Evolutionary conservation across 2,329 filamentous ascomycete species (phyloP), one percentile per base, ranked within the genome.

Genomic region (Penicillium sp.): DNA sequence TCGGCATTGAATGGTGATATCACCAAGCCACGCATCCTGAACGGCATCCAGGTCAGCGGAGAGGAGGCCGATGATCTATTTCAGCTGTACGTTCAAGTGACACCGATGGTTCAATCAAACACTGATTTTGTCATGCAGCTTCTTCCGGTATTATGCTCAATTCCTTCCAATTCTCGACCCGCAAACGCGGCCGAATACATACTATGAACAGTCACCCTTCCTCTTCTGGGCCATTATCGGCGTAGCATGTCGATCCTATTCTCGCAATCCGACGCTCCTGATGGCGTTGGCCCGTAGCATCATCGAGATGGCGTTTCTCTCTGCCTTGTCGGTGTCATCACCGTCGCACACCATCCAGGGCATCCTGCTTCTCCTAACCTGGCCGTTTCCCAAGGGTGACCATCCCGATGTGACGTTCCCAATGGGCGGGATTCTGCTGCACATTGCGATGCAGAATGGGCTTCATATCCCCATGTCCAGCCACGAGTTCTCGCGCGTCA

Each of bases 181-280:
- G 5, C 67, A 78, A 9, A 83, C 86, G 58, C 74, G 81, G 0
- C 87, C 90, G 1, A 87, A 94, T 42, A 78, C 84, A 51, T 94
- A 89, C 68, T 88, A 88, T 65, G 81, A 85, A 53, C 87, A 92
- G 63, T 88, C 90, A 45, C 85, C 86, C 4, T 78, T 96, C 13
- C 80, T 96, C 1, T 95, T 95, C 72, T 96, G 91, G 91, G 82
- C 88, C 43, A 87, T 76, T 5, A 63, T 74, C 13, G 66, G 69
- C 2, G 66, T 71, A 9, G 66, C 67, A 13, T 72, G 69, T 50
- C 63, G 73, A 8, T 66, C 66, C 4, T 76, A 72, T 46, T 39
- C 61, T 1, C 68, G 61, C 22, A 74, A 76, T 41, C 73, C 72
- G 2, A 75, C 72, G 0, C 44, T 75, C 9, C 54, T 72, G 6